These are phyloP conservation scores for Dryas drummondii DNA, from an alignment of 306 rosid genomes.

Conservation along the genomic window DNA sequence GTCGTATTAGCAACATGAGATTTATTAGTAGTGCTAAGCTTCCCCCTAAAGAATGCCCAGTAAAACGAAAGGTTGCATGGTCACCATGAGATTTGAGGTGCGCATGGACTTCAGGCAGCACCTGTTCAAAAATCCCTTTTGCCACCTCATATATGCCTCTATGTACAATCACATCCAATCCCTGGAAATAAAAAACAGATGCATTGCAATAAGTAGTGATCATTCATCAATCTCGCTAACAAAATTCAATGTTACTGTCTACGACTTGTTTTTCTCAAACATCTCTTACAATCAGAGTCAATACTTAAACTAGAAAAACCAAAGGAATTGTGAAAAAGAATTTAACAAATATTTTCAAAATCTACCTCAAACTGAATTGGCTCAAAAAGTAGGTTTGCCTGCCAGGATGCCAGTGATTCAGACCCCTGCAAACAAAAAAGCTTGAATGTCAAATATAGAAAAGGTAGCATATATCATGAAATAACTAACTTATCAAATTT, in stretches of 20 bases:
- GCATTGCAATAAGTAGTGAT: neutral
- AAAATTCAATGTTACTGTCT: neutral
- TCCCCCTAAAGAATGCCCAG: constrained; percentile 98
- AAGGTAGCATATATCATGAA: neutral
- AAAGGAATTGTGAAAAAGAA: neutral
- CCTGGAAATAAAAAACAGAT: constrained; percentile 36
- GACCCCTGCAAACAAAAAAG: constrained; percentile 62
- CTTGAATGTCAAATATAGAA: neutral
- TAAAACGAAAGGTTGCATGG: constrained; percentile 70
- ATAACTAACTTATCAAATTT: neutral
- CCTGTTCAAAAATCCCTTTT: constrained; percentile 82
- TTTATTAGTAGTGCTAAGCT: constrained; percentile 84
- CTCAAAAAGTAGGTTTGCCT: constrained; percentile 95
- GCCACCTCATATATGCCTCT: constrained; percentile 99
- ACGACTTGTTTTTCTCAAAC: neutral
- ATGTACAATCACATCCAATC: constrained; percentile 76
- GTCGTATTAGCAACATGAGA: constrained; percentile 81
- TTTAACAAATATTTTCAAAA: neutral
- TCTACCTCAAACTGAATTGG: constrained; percentile 86
- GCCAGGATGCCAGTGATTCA: constrained; percentile 90
- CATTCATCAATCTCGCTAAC: neutral
- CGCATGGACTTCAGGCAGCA: constrained; percentile 75
- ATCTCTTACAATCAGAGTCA: neutral
- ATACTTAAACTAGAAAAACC: neutral
- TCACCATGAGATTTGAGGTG: constrained; percentile 68